Evolutionary conservation across 495 filamentous ascomycete species (phyloP).

Genomic region (Diplogelasinospora grovesii): DNA sequence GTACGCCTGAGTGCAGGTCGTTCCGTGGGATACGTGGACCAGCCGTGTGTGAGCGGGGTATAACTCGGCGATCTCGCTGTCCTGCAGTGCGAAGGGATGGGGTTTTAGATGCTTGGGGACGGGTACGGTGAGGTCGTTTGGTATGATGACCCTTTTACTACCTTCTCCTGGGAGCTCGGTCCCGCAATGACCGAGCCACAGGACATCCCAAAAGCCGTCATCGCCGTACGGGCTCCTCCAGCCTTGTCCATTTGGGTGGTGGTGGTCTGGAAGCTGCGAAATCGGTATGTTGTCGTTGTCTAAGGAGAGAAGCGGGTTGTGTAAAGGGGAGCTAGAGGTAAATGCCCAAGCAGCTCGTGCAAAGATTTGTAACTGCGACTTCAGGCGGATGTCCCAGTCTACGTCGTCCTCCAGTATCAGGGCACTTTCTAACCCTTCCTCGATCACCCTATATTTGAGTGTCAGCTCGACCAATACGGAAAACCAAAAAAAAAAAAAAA

Average conservation of each 20-base stretch:
- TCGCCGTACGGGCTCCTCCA: conserved; percentile 43
- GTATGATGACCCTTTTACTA: conserved; percentile 27
- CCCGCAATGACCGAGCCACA: conserved; percentile 48
- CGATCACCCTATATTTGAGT: conserved; percentile 19
- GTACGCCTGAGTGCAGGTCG: conserved; percentile 41
- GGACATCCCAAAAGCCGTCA: conserved; percentile 43
- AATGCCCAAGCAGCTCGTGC: conserved; percentile 26
- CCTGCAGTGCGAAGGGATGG: conserved; percentile 38
- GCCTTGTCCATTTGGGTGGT: not conserved
- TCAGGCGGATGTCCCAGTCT: conserved; percentile 44
- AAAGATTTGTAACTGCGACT: conserved; percentile 36
- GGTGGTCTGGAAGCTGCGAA: not conserved
- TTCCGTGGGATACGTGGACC: conserved; percentile 34
- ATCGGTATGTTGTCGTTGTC: too few relatives aligned
- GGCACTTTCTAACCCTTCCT: conserved; percentile 31
- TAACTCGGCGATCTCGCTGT: conserved; percentile 25
- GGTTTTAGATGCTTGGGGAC: conserved; percentile 32
- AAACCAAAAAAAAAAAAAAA: too few relatives aligned
- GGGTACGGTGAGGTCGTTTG: conserved; percentile 35
- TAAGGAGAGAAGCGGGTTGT: too few relatives aligned
- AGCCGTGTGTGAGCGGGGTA: conserved; percentile 40
- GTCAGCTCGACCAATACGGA: too few relatives aligned
- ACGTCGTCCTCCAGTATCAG: conserved; percentile 46
- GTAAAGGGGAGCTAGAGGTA: too few relatives aligned
- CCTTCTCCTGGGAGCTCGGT: conserved; percentile 40